These are phyloP conservation scores for Amanita pallidorosea DNA, from an alignment of 768 basidiomycete genomes.

Conservation along the genomic window DNA sequence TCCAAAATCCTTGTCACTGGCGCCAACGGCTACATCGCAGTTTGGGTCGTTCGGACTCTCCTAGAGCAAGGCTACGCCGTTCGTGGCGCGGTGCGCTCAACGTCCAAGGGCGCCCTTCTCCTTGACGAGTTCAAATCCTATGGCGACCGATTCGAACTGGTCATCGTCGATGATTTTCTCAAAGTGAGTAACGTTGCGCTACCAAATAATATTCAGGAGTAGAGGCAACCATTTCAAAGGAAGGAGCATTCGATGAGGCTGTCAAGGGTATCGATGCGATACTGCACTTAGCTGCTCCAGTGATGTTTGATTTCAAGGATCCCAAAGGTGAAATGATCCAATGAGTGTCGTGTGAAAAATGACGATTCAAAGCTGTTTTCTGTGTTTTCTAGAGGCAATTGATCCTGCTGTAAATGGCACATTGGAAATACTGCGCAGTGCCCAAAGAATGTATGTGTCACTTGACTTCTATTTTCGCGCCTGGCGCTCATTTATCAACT, in stretches of 20 bases:
- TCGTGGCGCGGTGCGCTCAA: conserved; percentile 57
- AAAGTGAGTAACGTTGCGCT: conserved; percentile 12
- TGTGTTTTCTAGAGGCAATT: conserved; percentile 43
- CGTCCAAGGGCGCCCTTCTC: conserved; percentile 46
- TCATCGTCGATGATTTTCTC: conserved; percentile 62
- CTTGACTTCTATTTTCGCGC: no score
- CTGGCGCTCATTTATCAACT: no score
- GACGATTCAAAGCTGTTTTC: no score
- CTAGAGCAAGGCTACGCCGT: conserved; percentile 55
- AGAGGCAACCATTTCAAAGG: conserved; percentile 18
- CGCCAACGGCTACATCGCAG: conserved; percentile 36
- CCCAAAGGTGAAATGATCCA: conserved; percentile 21
- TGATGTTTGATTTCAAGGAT: conserved; percentile 32
- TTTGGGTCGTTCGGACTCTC: conserved; percentile 43
- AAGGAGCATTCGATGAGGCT: conserved; percentile 68
- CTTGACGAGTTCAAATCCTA: conserved; percentile 39
- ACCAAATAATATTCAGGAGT: not conserved
- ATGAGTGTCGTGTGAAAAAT: no score
- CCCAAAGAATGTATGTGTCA: conserved; percentile 45
- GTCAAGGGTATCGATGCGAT: conserved; percentile 70
- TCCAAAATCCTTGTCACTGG: conserved; percentile 22
- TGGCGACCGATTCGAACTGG: conserved; percentile 50
- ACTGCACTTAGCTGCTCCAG: conserved; percentile 58
- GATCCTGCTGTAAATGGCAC: conserved; percentile 69
- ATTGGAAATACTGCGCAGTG: conserved; percentile 45